phyloP scores from a whole-genome alignment of 2,329 filamentous ascomycete species.

The Elsinoe arachidis region DNA sequence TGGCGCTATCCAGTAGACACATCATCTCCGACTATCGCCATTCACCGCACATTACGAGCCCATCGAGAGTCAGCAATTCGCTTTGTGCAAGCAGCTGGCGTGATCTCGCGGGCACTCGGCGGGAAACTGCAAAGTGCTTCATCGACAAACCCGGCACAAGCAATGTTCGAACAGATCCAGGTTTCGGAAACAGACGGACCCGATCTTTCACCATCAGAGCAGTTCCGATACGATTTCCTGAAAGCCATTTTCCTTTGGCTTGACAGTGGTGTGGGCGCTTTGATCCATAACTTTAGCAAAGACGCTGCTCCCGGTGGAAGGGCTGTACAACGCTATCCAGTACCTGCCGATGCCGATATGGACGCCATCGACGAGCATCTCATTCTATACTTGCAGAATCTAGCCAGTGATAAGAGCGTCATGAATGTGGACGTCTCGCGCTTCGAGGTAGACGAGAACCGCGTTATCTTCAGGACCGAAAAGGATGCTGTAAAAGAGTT shows the following conservation, averaged over 20 bases:
- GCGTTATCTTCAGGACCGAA: constrained; percentile 45
- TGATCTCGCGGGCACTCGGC: constrained; percentile 48
- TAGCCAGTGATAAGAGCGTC: constrained; percentile 44
- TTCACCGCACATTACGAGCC: constrained; percentile 49
- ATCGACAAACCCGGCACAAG: constrained; percentile 17
- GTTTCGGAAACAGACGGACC: constrained; percentile 34
- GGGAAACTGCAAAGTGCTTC: constrained; percentile 41
- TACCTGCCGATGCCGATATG: constrained; percentile 41
- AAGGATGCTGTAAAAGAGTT: constrained; percentile 50
- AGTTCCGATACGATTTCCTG: constrained; percentile 57
- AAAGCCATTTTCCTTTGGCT: constrained; percentile 56
- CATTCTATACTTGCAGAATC: constrained; percentile 50
- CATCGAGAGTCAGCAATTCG: constrained; percentile 49
- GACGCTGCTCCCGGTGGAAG: constrained; percentile 26
- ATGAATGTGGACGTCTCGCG: constrained; percentile 49
- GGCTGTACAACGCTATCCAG: constrained; percentile 37
- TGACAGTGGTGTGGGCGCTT: constrained; percentile 46
- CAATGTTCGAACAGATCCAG: constrained; percentile 39
- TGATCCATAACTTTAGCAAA: constrained; percentile 50
- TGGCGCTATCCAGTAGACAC: constrained; percentile 56
- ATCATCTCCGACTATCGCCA: constrained; percentile 40
- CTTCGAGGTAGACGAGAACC: constrained; percentile 48
- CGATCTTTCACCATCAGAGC: constrained; percentile 33
- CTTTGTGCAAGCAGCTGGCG: constrained; percentile 55
- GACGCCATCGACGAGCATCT: constrained; percentile 48